Percentiles rank a stretch among this genome's conserved stretches.
phyloP scores from a whole-genome alignment of 805 yeast species.

The Wickerhamiella cacticola region DNA sequence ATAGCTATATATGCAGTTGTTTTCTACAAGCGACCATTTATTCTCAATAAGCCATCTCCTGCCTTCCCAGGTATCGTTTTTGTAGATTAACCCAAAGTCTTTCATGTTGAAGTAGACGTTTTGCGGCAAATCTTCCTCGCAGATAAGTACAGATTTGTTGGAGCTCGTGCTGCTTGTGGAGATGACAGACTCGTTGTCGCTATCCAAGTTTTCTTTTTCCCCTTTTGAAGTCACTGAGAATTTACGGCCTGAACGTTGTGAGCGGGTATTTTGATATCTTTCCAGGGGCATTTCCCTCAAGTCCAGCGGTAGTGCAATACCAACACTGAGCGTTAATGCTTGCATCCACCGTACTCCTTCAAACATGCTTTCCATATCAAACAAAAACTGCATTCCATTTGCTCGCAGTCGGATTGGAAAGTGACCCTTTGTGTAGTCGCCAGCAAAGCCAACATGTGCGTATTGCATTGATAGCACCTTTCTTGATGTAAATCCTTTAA shows the following conservation, averaged over 20 bases:
- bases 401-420: conserved; percentile 45
- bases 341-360: conserved; percentile 71
- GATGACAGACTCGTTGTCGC: not conserved
- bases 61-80: conserved; percentile 2
- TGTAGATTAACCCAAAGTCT: conserved; percentile 5
- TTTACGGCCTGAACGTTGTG: not conserved
- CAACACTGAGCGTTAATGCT: conserved; percentile 61
- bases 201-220: not conserved
- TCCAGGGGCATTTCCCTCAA: conserved; percentile 32
- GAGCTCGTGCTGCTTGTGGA: not conserved
- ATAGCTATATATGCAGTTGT: conserved; percentile 5
- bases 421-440: conserved; percentile 59
- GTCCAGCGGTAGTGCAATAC: conserved; percentile 63
- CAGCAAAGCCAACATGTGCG: conserved; percentile 73
- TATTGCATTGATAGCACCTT: conserved; percentile 59
- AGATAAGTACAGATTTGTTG: not conserved
- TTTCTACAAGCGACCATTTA: conserved; percentile 8
- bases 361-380: conserved; percentile 50
- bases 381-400: conserved; percentile 70
- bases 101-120: conserved; percentile 4
- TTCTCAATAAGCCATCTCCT: conserved; percentile 1
- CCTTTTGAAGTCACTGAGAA: not conserved
- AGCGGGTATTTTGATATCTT: not conserved
- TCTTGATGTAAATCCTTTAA: conserved; percentile 28
- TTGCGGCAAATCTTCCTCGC: conserved; percentile 2